Conservation (phyloP, 305 asterid species). For the Nicotiana rustica region DNA sequence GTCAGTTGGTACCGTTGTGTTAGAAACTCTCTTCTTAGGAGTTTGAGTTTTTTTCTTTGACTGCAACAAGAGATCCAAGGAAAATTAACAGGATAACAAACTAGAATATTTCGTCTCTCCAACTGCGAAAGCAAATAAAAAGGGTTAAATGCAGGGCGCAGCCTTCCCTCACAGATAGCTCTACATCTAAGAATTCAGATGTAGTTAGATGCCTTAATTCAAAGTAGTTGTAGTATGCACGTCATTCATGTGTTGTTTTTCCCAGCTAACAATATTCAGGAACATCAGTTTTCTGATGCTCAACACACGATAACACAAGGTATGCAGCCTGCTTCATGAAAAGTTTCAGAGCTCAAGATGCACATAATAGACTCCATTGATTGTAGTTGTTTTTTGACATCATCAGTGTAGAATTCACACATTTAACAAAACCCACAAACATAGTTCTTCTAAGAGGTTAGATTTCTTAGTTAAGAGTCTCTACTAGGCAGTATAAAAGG, state of each 20-base stretch:
- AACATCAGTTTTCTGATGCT: slow-evolving; percentile 1
- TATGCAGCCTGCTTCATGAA: not conserved
- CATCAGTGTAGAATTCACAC: not conserved
- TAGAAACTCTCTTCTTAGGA: slow-evolving; percentile 55
- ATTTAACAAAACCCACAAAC: not conserved
- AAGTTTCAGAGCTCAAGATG: slow-evolving; percentile 6
- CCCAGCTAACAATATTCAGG: slow-evolving; percentile 14
- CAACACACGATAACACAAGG: not conserved
- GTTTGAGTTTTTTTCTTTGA: slow-evolving; percentile 52
- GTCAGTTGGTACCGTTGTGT: slow-evolving; percentile 41
- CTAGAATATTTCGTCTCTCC: not conserved
- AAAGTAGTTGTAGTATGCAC: not conserved
- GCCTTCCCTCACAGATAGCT: slow-evolving; percentile 20
- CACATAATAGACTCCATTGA: slow-evolving; percentile 23
- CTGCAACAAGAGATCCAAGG: slow-evolving; percentile 52
- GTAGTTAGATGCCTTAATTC: not conserved
- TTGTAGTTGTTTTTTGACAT: not conserved
- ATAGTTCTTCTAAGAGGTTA: slow-evolving; percentile 8
- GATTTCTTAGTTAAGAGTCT: not conserved
- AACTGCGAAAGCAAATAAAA: not conserved
- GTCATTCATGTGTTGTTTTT: slow-evolving; percentile 9
- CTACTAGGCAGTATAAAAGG: slow-evolving; percentile 5
- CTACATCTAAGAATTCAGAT: slow-evolving; percentile 2
- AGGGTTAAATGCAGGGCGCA: slow-evolving; percentile 1
- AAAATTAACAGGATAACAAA: slow-evolving; percentile 31